Evolutionary conservation across 2,329 filamentous ascomycete genomes (phyloP), one percentile per base, ranked within the genome.

Genomic region (Scytalidium sp.): DNA sequence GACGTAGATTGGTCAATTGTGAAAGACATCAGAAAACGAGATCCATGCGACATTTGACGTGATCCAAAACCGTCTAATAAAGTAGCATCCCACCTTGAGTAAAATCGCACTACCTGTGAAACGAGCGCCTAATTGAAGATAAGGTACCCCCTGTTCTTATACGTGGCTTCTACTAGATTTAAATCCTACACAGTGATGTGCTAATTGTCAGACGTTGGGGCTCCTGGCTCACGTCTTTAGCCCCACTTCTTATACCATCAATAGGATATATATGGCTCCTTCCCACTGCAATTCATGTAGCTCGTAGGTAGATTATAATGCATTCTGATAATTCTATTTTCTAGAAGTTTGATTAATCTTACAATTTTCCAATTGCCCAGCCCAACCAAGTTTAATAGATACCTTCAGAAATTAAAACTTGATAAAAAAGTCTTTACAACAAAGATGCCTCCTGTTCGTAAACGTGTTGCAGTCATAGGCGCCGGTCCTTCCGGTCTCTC

Each of bases 401-500:
- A 36, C 13, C 15, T n/a, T 36, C 11, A n/a, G 4, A n/a, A 36
- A 36, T 36, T 36, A 15, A 36, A n/a, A n/a, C n/a, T n/a, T n/a
- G n/a, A n/a, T n/a, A n/a, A n/a, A n/a, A n/a, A n/a, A n/a, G 46
- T 2, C 41, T 36, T 36, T 7, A n/a, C 13, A 7, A 15, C 17
- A 36, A 36, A 36, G 8, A 36, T 36, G 32, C 32, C 32, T 8
- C 13, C 13, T 21, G 10, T 11, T 3, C 22, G 48, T 23, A 56
- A 50, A 20, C 40, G 70, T 19, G 76, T 84, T 8, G 81, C 80
- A 15, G 73, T 84, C 7, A 80, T 84, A 53, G 81, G 81, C 5
- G 72, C 79, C 2, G 81, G 81, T 5, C 81, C 81, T 6, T 70
- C 76, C 3, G 81, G 80, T 2, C 76, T 77, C 13, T 81, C 82